Percentiles rank a stretch among this genome's conserved stretches.
Evolutionary conservation across 2,329 filamentous ascomycete genomes (phyloP).

Genomic region (Lachnellula hyalina): DNA sequence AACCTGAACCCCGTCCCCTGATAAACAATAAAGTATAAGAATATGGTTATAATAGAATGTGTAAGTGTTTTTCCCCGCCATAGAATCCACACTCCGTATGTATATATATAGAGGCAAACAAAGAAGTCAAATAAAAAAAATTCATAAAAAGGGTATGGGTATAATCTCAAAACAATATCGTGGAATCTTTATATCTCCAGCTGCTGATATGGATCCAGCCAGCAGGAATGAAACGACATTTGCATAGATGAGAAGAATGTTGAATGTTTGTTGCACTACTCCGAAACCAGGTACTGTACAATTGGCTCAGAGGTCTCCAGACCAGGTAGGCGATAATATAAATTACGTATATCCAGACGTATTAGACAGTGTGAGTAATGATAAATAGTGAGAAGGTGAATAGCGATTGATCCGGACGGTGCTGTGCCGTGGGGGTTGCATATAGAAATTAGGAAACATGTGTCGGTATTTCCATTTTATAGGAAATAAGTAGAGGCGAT

Average conservation of each 20-base stretch:
- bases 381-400: constrained; percentile 1
- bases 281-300: neutral
- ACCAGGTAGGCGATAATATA: constrained; percentile 3
- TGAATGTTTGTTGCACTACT: neutral
- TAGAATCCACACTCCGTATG: too few relatives aligned
- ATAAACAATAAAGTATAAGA: neutral
- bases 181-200: neutral
- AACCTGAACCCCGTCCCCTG: neutral
- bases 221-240: neutral
- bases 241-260: neutral
- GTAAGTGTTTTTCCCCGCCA: neutral
- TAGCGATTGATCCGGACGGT: neutral
- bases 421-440: neutral
- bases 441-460: neutral
- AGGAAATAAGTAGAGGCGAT: constrained; percentile 20
- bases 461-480: constrained; percentile 5
- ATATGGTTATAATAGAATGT: neutral
- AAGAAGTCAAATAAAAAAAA: too few relatives aligned
- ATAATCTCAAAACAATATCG: too few relatives aligned
- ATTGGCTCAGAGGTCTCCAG: neutral
- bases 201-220: neutral
- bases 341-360: constrained; percentile 29
- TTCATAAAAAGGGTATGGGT: too few relatives aligned
- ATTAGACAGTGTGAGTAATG: constrained; percentile 19
- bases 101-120: too few relatives aligned